Conservation (phyloP, 169 alveolate genomes). For the Babesia divergens region DNA sequence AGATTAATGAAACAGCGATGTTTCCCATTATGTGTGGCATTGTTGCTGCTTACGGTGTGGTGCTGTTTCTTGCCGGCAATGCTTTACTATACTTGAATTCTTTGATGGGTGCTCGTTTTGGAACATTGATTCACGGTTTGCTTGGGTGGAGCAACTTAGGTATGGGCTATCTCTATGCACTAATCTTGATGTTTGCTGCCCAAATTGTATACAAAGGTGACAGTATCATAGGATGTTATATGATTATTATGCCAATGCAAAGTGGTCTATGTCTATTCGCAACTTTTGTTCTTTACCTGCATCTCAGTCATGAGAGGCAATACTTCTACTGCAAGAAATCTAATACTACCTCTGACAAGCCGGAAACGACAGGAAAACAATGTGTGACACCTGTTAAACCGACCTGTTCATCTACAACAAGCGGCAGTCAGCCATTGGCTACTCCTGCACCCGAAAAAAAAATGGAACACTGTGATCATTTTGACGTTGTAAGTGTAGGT, state of each 20-base stretch:
- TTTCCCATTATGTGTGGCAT: background rate
- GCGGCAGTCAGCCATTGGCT: too few relatives aligned
- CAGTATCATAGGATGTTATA: slow-evolving; percentile 8
- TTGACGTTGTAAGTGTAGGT: background rate
- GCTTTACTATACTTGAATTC: slow-evolving; percentile 11
- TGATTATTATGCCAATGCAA: slow-evolving; percentile 19
- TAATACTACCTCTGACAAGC: too few relatives aligned
- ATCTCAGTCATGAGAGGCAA: slow-evolving; percentile 14
- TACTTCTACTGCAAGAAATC: background rate
- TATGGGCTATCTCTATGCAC: slow-evolving; percentile 14
- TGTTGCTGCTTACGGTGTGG: background rate
- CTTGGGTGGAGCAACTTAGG: slow-evolving; percentile 35
- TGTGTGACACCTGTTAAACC: too few relatives aligned
- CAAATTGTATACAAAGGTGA: background rate
- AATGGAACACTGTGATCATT: too few relatives aligned
- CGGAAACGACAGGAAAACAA: too few relatives aligned
- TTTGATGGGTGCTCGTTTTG: slow-evolving; percentile 24
- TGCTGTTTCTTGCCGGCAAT: slow-evolving; percentile 10
- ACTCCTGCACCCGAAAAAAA: too few relatives aligned
- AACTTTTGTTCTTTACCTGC: background rate
- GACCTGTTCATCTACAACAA: too few relatives aligned
- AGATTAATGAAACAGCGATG: background rate
- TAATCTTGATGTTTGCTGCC: background rate
- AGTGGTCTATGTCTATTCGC: background rate
- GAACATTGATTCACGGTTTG: background rate